A percentile compares a stretch with the other conserved stretches of the same genome.
phyloP scores from a whole-genome alignment of 176 grass and related monocot genomes.

The Saccharum spontaneum region DNA sequence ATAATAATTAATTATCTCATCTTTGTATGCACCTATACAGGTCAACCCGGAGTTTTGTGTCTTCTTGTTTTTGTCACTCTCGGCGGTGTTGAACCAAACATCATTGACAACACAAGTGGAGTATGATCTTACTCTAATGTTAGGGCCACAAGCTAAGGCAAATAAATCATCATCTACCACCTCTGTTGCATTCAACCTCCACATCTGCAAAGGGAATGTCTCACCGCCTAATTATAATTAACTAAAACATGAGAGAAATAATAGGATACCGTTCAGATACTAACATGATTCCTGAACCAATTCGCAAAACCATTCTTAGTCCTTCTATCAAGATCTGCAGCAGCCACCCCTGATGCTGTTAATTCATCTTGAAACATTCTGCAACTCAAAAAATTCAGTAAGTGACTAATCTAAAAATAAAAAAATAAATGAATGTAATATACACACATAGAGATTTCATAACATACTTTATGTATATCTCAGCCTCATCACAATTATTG shows the following conservation, averaged over 20 bases:
- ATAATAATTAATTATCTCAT: not conserved
- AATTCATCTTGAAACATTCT: not conserved
- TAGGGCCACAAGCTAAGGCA: not conserved
- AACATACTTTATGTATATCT: not conserved
- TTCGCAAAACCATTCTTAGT: not conserved
- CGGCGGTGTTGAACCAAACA: not conserved
- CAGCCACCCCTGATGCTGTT: not conserved
- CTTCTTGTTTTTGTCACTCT: not conserved
- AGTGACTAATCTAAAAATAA: not conserved
- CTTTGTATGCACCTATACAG: not conserved
- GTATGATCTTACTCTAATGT: not conserved
- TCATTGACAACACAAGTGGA: not conserved
- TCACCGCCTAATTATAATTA: not conserved
- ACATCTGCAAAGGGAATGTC: not conserved
- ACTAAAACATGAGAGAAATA: not conserved
- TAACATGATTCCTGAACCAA: not conserved
- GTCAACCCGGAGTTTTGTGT: not conserved
- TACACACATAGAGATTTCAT: not conserved
- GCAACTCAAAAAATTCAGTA: not conserved
- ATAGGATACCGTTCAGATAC: not conserved
- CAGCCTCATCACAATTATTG: not conserved
- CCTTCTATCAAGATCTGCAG: not conserved
- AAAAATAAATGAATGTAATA: not conserved
- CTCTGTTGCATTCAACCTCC: not conserved
- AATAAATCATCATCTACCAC: not conserved